Percentiles rank a stretch among this genome's conserved stretches.
phyloP scores from a whole-genome alignment of 192 early-diverging fungal species.

The Coemansia sp. region DNA sequence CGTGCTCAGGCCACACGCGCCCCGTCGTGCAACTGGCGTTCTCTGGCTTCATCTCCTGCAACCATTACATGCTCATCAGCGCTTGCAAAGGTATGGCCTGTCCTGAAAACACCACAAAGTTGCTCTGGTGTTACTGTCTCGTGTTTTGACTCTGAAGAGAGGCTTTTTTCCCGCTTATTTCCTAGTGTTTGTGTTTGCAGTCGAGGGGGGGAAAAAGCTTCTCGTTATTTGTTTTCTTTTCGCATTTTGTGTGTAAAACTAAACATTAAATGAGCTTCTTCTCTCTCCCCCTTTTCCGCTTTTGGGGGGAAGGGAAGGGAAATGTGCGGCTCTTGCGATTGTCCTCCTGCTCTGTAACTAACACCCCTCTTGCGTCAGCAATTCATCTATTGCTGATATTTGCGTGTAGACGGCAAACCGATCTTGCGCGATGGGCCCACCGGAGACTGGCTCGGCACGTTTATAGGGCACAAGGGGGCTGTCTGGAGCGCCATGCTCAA shows the following conservation, averaged over 20 bases:
- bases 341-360: not conserved
- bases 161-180: not conserved
- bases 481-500: slow-evolving; percentile 85
- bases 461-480: slow-evolving; percentile 88
- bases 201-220: not conserved
- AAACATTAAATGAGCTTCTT: too few species aligned
- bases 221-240: slow-evolving; percentile 5
- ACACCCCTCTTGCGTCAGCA: not conserved
- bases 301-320: too few species aligned
- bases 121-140: not conserved
- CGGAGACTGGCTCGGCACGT: slow-evolving; percentile 92
- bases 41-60: slow-evolving; percentile 69
- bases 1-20: slow-evolving; percentile 87
- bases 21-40: slow-evolving; percentile 88
- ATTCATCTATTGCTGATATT: not conserved
- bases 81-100: slow-evolving; percentile 70
- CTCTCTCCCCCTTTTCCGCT: too few species aligned
- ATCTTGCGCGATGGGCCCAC: slow-evolving; percentile 84
- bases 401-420: slow-evolving; percentile 70
- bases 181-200: not conserved
- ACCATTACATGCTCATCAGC: slow-evolving; percentile 75
- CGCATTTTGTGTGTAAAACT: not conserved
- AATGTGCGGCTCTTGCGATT: not conserved
- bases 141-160: not conserved
- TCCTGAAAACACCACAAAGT: not conserved